Conservation (phyloP, 257 asterid genomes). For the Linaria vulgaris region DNA sequence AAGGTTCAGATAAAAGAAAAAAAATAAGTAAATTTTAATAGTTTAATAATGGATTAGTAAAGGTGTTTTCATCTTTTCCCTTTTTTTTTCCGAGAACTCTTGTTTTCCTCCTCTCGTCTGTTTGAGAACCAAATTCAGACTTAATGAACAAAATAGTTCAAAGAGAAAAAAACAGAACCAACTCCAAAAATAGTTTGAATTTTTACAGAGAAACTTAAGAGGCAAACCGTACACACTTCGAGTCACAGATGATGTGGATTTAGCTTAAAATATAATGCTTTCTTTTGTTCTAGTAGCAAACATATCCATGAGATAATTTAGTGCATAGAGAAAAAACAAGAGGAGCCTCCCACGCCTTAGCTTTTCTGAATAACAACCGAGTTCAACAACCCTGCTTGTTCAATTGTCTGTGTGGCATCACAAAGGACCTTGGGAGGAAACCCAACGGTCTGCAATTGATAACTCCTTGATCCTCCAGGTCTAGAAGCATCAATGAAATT, state of each 20-base stretch:
- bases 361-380: slow-evolving; percentile 87
- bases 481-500: slow-evolving; percentile 80
- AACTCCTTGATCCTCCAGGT: slow-evolving; percentile 56
- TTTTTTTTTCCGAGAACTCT: too few species aligned
- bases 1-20: too few species aligned
- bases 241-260: background rate
- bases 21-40: too few species aligned
- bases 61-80: too few species aligned
- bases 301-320: background rate
- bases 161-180: too few species aligned
- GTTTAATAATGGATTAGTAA: too few species aligned
- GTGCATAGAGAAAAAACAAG: background rate
- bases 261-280: background rate
- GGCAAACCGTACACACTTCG: background rate
- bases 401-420: slow-evolving; percentile 78
- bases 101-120: too few species aligned
- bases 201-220: too few species aligned
- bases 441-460: slow-evolving; percentile 78
- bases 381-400: slow-evolving; percentile 80
- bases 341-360: slow-evolving; percentile 25
- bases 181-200: too few species aligned
- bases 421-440: slow-evolving; percentile 82
- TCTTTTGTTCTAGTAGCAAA: background rate
- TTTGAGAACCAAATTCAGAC: too few species aligned
- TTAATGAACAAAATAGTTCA: too few species aligned